Evolutionary conservation across 177 flowering plant species (phyloP), one percentile per base, ranked within the genome.

Genomic region (Vitis hybrid): DNA sequence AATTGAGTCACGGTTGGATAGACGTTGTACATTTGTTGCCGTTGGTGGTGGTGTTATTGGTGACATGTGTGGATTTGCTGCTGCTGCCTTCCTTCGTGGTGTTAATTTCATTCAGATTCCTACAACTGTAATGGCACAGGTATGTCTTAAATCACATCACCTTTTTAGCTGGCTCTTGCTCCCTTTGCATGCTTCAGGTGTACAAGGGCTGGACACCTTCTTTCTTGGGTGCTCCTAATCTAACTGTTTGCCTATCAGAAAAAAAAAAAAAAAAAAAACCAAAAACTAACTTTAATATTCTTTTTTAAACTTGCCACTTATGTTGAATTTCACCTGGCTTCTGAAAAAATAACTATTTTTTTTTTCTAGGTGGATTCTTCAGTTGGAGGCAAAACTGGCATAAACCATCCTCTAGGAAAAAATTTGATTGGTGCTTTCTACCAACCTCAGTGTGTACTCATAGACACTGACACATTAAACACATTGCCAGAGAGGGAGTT

Each of bases 41-140:
- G 97, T 96, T 72, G 99, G 99, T 62, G 99, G 99, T 66, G 99
- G 99, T 62, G 99, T 96, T 19, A 96, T 96, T 67, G 99, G 99
- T 75, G 99, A 96, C 71, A 93, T 96, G 99, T 96, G 98, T 85
- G 99, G 99, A 45, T 93, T 68, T 82, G 99, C 99, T 60, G 99
- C 99, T 69, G 93, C 99, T 55, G 72, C 98, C 62, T 93, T 82
- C 76, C 95, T 96, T 14, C 92, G 99, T 59, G 99, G 99, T 70
- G 98, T 96, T 61, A 93, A 93, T 75, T 96, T 96, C 71, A 91
- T 96, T 81, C 99, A 96, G 81, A 96, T 96, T 75, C 99, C 99
- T 34, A 96, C 98, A 11, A 96, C 99, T 73, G 97, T 96, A 34
- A 96, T 96, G 99, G 90, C 98, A 30, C 99, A 96, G 97, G 99